Base-by-base conservation (phyloP, 352 stramenopile genomes). In the Achlya hypogyna region DNA sequence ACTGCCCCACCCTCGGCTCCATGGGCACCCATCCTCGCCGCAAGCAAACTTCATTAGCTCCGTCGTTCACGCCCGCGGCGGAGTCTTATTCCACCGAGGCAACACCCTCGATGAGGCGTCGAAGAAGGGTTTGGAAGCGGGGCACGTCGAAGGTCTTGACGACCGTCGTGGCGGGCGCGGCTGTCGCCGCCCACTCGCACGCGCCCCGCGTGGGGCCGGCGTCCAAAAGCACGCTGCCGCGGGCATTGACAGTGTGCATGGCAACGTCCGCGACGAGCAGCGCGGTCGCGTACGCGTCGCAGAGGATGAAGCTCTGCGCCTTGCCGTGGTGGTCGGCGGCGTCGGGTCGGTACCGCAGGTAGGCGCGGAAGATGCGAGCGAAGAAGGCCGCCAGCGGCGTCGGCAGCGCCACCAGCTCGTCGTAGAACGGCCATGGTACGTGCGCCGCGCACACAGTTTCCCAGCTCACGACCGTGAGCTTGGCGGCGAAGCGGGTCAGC, bases 261-360 rank as follows among this genome's bases (percentile, higher is more conserved):
- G 49, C 29, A 16, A 6, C 6, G 29, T 54, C 49, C n/a, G 87
- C 68, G 10, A 91, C 69, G 40, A 93, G 73, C 29, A 88, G 74
- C 28, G 79, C 83, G 29, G 88, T 70, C 8, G 84, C 82, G 66
- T 91, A 91, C 18, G 81, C 84, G 43, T 91, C 82, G 59, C 84
- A 93, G 18, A 84, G 79, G 9, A 82, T 66, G 53, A 93, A 93
- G 8, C 71, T 75, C 42, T 76, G 69, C 31, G 75, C 54, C 28
- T 75, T 51, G 28, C 23, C 22, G 22, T 59, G 22, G 51, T 81
- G 70, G 31, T 76, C 72, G 63, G 88, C 89, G 20, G 90, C 49
- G 14, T 16, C 16, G 6, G 49, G 49, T 6, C 49, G 49, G 49
- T 34, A 34, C 23, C 16, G 23, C 23, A 16, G 6, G 49, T 54